Evolutionary conservation across 1,284 basidiomycete genomes (phyloP), one percentile per base, ranked within the genome.

Genomic region (Fistulina hepatica): DNA sequence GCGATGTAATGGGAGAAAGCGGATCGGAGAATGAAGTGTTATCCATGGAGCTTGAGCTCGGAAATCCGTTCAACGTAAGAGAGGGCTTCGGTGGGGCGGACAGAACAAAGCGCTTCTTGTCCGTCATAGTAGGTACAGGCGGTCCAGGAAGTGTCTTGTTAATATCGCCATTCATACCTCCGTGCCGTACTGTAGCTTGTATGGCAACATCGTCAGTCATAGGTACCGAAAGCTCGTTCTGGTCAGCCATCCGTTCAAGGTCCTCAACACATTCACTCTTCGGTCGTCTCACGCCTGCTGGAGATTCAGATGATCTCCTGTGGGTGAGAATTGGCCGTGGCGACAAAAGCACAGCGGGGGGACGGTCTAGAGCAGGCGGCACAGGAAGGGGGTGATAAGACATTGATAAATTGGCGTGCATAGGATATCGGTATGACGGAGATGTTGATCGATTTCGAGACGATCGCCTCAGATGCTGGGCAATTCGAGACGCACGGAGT

Each of bases 211-310:
- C n/a, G n/a, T 45, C 44, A 33, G 41, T 45, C 33, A 8, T 34
- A 2, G 34, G 39, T 37, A 37, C 30, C 37, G 44, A 16, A 34
- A 42, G 61, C 32, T 48, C 33, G 22, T 36, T 71, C 40, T 67
- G 67, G 22, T 71, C 76, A 1, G 76, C 81, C 61, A 85, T 72
- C 50, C 68, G 65, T 55, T 84, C 81, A 34, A 84, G 60, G 41
- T 65, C 61, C 42, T 71, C 69, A 6, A 85, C 78, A 16, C 71
- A 60, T 36, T 71, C 66, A 47, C 72, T 76, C 57, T 67, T 76
- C 15, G 61, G 54, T 12, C 64, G 41, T n/a, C n/a, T n/a, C n/a
- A n/a, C n/a, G 49, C 36, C 51, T 51, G 45, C 64, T 46, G n/a
- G 61, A 54, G 40, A 64, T 60, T 4, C 54, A 51, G 2, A 60